Base-by-base conservation (phyloP, 2,329 filamentous ascomycete species). In the Chaetomium olivaceum region DNA sequence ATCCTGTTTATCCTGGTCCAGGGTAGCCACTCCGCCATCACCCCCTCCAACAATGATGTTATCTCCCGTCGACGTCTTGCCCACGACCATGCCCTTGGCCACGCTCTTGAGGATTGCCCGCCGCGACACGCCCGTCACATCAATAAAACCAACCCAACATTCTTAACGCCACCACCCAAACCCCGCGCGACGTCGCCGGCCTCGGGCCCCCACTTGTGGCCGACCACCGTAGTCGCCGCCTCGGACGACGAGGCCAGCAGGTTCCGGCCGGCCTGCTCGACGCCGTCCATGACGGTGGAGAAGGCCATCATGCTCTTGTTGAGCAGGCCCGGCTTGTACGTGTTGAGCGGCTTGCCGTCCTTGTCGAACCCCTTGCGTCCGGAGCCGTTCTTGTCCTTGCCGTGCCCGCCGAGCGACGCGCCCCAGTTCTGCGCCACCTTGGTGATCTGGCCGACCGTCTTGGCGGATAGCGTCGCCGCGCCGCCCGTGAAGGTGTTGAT, bases 291-390 rank as follows among this genome's bases (percentile, higher is more conserved):
- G 54, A 99, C 87, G 0, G 95, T 99, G 48, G 91, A 92, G 77
- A 98, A 98, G 0, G 95, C 95, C 81, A 99, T 98, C 81, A 99
- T 82, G 68, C 89, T 93, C 83, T 97, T 97, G 80, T 99, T 99
- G 70, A 99, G 80, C 33, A 99, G 80, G 5, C 95, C 94, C 0
- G 95, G 94, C 79, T 97, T 97, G 80, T 95, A 96, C 21, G 76
- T 77, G 1, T 84, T 81, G 7, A 86, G 74, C 4, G 84, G 82
- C 60, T 88, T 87, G 43, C 91, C 91, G 67, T 93, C 87, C 66
- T 88, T 86, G 66, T 91, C 91, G 65, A 84, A 85, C 1, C 89
- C 88, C 72, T 85, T 87, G 51, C 58, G 57, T 5, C 33, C 36
- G 16, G 46, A 39, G 4, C 79, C 76, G 27, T 79, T 77, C 23